Conservation (phyloP, 768 basidiomycete genomes). For the Calocera cornea region DNA sequence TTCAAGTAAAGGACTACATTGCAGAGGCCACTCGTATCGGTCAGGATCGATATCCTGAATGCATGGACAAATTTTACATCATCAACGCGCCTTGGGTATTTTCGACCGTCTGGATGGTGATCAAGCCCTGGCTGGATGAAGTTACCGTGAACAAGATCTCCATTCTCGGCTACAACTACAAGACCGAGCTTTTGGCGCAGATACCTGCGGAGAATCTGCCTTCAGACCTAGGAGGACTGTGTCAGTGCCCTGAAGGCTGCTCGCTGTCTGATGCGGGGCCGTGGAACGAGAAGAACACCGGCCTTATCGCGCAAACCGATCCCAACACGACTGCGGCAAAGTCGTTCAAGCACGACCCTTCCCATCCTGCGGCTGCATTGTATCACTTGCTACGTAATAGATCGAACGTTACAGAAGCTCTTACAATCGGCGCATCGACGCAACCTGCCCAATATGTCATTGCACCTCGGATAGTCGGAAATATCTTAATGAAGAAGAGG, state of each 20-base stretch:
- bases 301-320: background rate
- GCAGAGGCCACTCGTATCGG: constrained; percentile 59
- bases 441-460: too few species aligned
- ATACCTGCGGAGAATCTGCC: constrained; percentile 77
- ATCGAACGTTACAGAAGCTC: too few species aligned
- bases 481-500: too few species aligned
- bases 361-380: too few species aligned
- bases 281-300: constrained; percentile 42
- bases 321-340: background rate
- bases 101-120: constrained; percentile 68
- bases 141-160: constrained; percentile 92
- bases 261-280: constrained; percentile 82
- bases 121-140: constrained; percentile 89
- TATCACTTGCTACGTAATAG: too few species aligned
- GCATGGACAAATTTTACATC: constrained; percentile 98
- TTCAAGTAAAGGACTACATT: constrained; percentile 86
- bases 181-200: constrained; percentile 62
- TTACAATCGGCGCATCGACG: too few species aligned
- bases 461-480: too few species aligned
- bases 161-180: constrained; percentile 67
- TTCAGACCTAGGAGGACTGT: constrained; percentile 68
- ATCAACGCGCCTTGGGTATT: constrained; percentile 95
- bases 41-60: constrained; percentile 84
- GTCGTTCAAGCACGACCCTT: too few species aligned
- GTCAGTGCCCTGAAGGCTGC: constrained; percentile 67